Evolutionary conservation across 2,329 filamentous ascomycete genomes (phyloP), one percentile per base, ranked within the genome.

Genomic region (Pezicula carpinea): DNA sequence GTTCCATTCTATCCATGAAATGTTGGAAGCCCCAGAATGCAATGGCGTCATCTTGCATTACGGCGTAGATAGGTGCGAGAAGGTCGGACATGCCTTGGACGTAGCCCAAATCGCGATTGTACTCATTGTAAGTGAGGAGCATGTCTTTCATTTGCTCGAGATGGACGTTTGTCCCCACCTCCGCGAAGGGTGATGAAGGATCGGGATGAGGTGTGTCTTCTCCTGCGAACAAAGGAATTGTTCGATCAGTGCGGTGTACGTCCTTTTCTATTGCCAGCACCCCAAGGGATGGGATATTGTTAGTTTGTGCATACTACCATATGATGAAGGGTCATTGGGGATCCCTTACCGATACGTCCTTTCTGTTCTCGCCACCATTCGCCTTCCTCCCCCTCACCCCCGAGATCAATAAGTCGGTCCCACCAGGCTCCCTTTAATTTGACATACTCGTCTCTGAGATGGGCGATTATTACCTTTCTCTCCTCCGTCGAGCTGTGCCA

Each of bases 81-180:
- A 99, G 80, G 66, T 99, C 93, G 11, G 90, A 96, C 93, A 99
- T 99, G 51, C 93, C 93, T 71, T 99, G 93, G 1, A 99, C 93
- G 63, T 99, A 99, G 41, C 95, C 93, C 3, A 99, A 78, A 49
- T 93, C 89, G 49, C 83, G 87, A 70, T 99, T 99, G 69, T 95
- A 95, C 69, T 99, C 93, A 64, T 99, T 97, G 67, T 99, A 99
- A 0, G 93, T 97, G 15, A 99, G 77, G 1, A 99, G 83, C 88
- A 99, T 95, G 65, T 99, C 93, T 70, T 99, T 99, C 81, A 99
- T 88, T 71, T 99, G 93, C 68, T 99, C 93, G 53, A 99, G 79
- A 66, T 99, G 93, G 5, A 96, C 91, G 60, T 99, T 99, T 39
- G 93, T 99, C 53, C 93, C 93, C 4, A 84, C 80, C 38, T 91